These are phyloP conservation scores for Paramecium primaurelia DNA, from an alignment of 73 alveolate species.

Conservation along the genomic window DNA sequence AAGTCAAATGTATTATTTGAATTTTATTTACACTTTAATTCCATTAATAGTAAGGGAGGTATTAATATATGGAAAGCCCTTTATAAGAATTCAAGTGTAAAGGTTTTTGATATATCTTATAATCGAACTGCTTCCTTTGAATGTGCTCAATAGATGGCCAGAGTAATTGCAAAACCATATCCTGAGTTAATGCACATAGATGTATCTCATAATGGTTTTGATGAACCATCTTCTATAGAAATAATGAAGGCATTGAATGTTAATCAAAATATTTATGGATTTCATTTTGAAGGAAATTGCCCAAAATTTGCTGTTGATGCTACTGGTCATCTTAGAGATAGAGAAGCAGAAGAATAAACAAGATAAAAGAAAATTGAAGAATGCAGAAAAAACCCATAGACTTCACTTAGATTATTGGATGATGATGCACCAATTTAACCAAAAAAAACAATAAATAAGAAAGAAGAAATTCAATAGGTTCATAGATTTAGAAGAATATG, in stretches of 20 bases:
- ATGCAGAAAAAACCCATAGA: constrained; percentile 1
- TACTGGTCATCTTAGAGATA: constrained; percentile 28
- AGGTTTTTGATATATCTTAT: constrained; percentile 46
- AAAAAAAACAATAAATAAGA: not conserved
- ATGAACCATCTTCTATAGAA: constrained; percentile 12
- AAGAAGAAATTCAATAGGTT: not conserved
- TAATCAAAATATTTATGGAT: constrained; percentile 51
- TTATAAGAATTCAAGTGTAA: constrained; percentile 23
- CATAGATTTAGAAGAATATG: constrained; percentile 28
- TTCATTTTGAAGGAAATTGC: constrained; percentile 56
- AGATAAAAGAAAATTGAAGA: constrained; percentile 19
- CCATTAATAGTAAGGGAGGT: not conserved
- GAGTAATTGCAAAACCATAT: constrained; percentile 38
- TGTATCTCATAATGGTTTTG: constrained; percentile 51
- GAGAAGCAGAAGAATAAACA: constrained; percentile 7
- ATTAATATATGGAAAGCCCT: constrained; percentile 39
- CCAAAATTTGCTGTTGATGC: constrained; percentile 43
- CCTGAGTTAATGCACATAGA: constrained; percentile 58
- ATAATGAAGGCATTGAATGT: constrained; percentile 9
- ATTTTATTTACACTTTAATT: constrained; percentile 25
- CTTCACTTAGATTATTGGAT: not conserved
- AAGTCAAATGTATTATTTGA: not conserved
- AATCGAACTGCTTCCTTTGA: constrained; percentile 51
- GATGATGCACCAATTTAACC: not conserved
- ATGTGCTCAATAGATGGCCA: constrained; percentile 9